Evolutionary conservation across 2,329 filamentous ascomycete species (phyloP), one percentile per base, ranked within the genome.

Genomic region (Alternaria sp.): DNA sequence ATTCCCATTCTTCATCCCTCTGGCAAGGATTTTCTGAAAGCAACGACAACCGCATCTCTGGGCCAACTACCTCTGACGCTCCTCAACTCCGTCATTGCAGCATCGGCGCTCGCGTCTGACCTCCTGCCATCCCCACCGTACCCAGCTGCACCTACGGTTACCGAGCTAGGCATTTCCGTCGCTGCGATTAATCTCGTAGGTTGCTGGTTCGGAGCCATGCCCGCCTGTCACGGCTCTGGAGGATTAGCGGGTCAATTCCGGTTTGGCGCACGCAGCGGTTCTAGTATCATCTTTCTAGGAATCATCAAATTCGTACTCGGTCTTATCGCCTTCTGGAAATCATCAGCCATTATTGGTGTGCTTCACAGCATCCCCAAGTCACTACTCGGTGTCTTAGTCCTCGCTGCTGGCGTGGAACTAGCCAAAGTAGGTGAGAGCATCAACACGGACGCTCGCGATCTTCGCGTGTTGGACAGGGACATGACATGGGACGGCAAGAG

Each of bases 161-260:
- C 92, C 0, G 84, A 88, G 0, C 83, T 98, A 30, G 94, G 94
- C 1, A 76, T 94, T 61, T 96, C 92, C 55, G 92, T 98, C 4
- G 89, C 90, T 0, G 71, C 83, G 2, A 96, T 97, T 87, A 98
- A 98, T 75, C 81, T 97, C 4, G 77, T 91, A 1, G 91, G 91
- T 16, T 94, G 92, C 71, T 96, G 92, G 91, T 96, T 97, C 71
- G 94, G 94, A 48, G 91, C 91, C 5, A 98, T 97, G 95, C 95
- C 94, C 3, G 89, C 95, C 4, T 98, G 95, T 74, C 95, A 98
- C 75, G 94, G 94, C 5, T 93, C 93, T 0, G 94, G 94, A 3
- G 94, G 94, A 0, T 83, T 98, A 0, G 95, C 95, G 5, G 95
- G 91, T 0, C 94, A 98, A 76, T 92, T 93, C 76, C 88, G 93